Conservation (phyloP, 257 asterid genomes). For the Knoxia roxburghii region DNA sequence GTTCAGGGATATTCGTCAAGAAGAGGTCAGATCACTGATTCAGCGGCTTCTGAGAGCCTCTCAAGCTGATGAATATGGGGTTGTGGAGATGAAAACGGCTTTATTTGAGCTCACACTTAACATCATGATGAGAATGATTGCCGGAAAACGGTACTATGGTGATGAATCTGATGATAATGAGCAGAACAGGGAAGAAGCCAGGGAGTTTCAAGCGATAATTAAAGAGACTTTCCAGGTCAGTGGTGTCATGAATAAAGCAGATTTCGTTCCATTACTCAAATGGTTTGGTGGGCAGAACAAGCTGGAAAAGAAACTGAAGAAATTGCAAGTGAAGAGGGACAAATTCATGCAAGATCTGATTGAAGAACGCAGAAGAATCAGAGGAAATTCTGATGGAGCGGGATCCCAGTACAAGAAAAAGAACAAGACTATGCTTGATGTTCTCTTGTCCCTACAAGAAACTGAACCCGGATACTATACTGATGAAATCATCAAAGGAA, state of each 20-base stretch:
- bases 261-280: conserved; percentile 30
- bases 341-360: conserved; percentile 38
- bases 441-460: conserved; percentile 34
- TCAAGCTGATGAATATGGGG: background rate
- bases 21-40: conserved; percentile 22
- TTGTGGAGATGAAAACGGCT: conserved; percentile 27
- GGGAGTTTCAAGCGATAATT: conserved; percentile 28
- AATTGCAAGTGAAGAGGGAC: conserved; percentile 32
- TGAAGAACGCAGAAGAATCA: conserved; percentile 23
- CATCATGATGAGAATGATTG: conserved; percentile 40
- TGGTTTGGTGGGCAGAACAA: conserved; percentile 30
- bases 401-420: background rate
- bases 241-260: conserved; percentile 28
- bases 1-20: conserved; percentile 2
- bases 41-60: conserved; percentile 1
- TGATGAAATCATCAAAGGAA: conserved; percentile 26
- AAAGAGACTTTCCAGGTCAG: conserved; percentile 15
- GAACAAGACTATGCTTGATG: conserved; percentile 34
- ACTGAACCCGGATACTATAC: conserved; percentile 36
- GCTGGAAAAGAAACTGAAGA: conserved; percentile 24
- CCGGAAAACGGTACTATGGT: conserved; percentile 34
- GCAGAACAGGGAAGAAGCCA: conserved; percentile 22
- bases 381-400: background rate
- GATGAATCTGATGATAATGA: conserved; percentile 7
- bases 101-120: conserved; percentile 34